phyloP scores from a whole-genome alignment of 169 alveolate genomes.

The Amoebophrya sp. region DNA sequence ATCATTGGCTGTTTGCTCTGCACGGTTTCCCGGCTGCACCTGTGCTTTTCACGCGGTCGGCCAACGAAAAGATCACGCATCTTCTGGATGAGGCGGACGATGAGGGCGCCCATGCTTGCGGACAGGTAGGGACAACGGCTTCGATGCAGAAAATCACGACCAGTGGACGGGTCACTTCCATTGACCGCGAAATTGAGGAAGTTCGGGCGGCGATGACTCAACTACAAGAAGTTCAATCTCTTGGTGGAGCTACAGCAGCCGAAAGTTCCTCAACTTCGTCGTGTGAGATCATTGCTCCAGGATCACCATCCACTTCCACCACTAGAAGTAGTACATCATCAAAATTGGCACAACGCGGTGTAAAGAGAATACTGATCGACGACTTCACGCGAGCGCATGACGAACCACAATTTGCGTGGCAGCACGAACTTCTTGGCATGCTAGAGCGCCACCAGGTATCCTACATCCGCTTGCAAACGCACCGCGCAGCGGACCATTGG shows the following conservation, averaged over 20 bases:
- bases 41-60: not conserved
- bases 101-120: not conserved
- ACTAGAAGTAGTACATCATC: too few species aligned
- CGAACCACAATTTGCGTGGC: not conserved
- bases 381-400: not conserved
- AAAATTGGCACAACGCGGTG: too few species aligned
- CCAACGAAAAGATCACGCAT: not conserved
- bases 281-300: too few species aligned
- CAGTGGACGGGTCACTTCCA: too few species aligned
- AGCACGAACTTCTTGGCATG: not conserved
- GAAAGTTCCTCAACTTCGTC: too few species aligned
- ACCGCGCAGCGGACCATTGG: not conserved
- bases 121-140: too few species aligned
- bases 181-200: too few species aligned
- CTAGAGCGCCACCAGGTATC: not conserved
- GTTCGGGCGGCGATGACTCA: too few species aligned
- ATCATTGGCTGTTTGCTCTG: not conserved
- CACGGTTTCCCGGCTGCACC: not conserved
- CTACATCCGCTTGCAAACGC: not conserved
- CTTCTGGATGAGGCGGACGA: not conserved
- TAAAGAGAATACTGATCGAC: not conserved
- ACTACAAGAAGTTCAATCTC: too few species aligned
- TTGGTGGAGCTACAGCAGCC: too few species aligned
- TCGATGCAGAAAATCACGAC: too few species aligned
- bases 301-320: too few species aligned